A percentile compares a stretch with the other conserved stretches of the same genome.
phyloP scores from a whole-genome alignment of 202 grass and related monocot genomes.

The Carex arenaria region DNA sequence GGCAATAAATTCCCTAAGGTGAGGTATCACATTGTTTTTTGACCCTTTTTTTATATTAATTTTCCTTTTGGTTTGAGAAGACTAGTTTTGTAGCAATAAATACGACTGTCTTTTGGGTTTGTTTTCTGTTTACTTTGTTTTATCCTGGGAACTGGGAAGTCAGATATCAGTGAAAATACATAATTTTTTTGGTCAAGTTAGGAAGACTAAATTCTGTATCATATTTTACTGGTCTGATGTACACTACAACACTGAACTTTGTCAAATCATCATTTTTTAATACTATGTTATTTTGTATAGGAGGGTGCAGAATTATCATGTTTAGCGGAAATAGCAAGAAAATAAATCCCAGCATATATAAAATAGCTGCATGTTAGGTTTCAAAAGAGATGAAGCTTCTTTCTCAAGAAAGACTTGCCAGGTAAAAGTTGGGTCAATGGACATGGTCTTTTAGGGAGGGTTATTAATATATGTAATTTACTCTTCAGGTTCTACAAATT shows the following conservation, averaged over 20 bases:
- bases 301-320: not conserved
- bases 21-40: not conserved
- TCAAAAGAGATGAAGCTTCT: not conserved
- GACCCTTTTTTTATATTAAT: not conserved
- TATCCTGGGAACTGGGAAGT: not conserved
- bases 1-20: constrained; percentile 15
- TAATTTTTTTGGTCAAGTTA: not conserved
- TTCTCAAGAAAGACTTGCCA: constrained; percentile 3
- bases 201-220: not conserved
- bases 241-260: not conserved
- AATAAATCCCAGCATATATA: constrained; percentile 26
- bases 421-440: not conserved
- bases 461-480: constrained; percentile 9
- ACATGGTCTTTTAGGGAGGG: not conserved
- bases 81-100: not conserved
- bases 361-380: not conserved
- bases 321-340: not conserved
- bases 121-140: not conserved
- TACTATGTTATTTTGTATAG: constrained; percentile 1
- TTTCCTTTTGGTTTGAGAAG: not conserved
- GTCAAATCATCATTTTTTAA: not conserved
- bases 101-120: not conserved
- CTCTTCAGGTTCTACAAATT: constrained; percentile 14
- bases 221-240: not conserved
- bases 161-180: not conserved